phyloP scores from a whole-genome alignment of 1,139 yeast species.

The Nakaseomyces nivariensis region DNA sequence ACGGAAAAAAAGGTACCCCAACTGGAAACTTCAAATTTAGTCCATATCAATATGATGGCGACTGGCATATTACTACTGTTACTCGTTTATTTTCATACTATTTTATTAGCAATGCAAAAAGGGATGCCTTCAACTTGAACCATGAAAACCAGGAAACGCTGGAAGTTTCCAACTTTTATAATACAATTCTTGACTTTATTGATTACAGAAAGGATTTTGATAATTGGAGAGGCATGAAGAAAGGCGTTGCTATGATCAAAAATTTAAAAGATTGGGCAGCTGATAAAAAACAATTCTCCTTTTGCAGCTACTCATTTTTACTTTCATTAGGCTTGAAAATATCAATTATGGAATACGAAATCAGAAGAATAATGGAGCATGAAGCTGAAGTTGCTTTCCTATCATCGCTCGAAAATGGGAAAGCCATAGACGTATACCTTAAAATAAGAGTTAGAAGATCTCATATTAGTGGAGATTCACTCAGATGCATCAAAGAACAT shows the following conservation, averaged over 20 bases:
- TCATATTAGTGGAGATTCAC: constrained; percentile 63
- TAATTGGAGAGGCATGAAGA: constrained; percentile 48
- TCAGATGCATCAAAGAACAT: constrained; percentile 45
- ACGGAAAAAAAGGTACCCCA: constrained; percentile 1
- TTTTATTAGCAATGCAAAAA: constrained; percentile 40
- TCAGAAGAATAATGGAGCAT: constrained; percentile 71
- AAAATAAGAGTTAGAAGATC: constrained; percentile 59
- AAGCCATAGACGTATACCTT: constrained; percentile 57
- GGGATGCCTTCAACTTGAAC: constrained; percentile 6
- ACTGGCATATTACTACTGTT: constrained; percentile 73
- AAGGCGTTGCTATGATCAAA: background rate
- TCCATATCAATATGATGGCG: constrained; percentile 57
- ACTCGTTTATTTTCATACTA: constrained; percentile 48
- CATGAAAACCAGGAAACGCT: constrained; percentile 31
- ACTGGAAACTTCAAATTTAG: constrained; percentile 35
- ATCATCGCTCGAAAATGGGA: constrained; percentile 54
- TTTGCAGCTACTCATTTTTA: constrained; percentile 79
- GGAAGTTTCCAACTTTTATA: constrained; percentile 51
- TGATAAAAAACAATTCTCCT: constrained; percentile 33
- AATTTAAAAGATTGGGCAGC: constrained; percentile 3
- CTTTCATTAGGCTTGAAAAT: constrained; percentile 78
- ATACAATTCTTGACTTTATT: constrained; percentile 70
- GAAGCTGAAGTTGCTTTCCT: constrained; percentile 88
- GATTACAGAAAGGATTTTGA: constrained; percentile 74
- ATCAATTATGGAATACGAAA: constrained; percentile 71